Evolutionary conservation across 192 early-diverging fungal genomes (phyloP).

Genomic region (Ambispora gerdemannii): DNA sequence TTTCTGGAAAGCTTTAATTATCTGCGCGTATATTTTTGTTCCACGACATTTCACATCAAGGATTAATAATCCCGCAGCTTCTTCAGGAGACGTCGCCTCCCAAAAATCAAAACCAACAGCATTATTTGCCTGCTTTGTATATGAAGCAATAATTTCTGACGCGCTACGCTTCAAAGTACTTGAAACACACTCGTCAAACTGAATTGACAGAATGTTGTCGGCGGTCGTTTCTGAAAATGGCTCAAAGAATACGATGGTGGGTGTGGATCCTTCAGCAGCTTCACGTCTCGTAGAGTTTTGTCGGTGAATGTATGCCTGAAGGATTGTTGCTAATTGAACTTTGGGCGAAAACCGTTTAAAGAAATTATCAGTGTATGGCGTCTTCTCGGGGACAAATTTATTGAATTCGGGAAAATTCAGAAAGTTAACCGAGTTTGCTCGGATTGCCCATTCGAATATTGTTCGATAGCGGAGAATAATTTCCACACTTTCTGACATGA

Average conservation of each 20-base stretch:
- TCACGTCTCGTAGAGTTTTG: constrained; percentile 38
- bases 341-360: constrained; percentile 35
- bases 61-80: constrained; percentile 40
- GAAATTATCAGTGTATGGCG: constrained; percentile 28
- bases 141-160: constrained; percentile 19
- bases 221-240: constrained; percentile 23
- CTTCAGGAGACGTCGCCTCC: constrained; percentile 13
- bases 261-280: neutral
- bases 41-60: constrained; percentile 34
- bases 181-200: constrained; percentile 33
- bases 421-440: constrained; percentile 7
- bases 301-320: constrained; percentile 40
- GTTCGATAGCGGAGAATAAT: constrained; percentile 35
- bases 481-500: constrained; percentile 26
- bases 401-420: constrained; percentile 4
- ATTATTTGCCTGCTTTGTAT: constrained; percentile 26
- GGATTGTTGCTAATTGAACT: constrained; percentile 36
- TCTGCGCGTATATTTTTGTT: constrained; percentile 10
- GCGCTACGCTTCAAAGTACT: constrained; percentile 29
- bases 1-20: constrained; percentile 33
- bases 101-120: constrained; percentile 31
- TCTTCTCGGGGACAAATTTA: neutral
- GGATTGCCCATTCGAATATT: constrained; percentile 27
- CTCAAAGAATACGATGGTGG: neutral
- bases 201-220: constrained; percentile 26